A percentile compares a stretch with the other conserved stretches of the same genome.
Conservation (phyloP, 192 early-diverging fungal genomes). For the Phycomyces blakesleeanus region DNA sequence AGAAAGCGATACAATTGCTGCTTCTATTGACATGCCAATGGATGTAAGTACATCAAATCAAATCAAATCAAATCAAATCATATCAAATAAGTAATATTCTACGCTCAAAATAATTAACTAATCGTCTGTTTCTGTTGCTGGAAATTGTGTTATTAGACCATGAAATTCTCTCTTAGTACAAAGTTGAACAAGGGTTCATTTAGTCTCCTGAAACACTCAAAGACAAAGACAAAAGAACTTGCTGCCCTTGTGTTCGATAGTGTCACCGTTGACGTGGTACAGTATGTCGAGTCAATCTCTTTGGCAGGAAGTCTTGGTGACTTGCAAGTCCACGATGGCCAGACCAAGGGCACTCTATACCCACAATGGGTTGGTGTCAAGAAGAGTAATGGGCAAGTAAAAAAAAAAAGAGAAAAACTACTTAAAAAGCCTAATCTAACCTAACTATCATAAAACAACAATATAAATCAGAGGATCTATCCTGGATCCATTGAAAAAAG, state of each 20-base stretch:
- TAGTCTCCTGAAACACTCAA: constrained; percentile 56
- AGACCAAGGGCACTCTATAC: constrained; percentile 52
- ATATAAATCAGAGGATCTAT: background rate
- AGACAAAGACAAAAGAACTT: constrained; percentile 34
- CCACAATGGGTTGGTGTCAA: constrained; percentile 53
- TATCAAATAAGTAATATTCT: too few relatives aligned
- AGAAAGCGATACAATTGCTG: constrained; percentile 47
- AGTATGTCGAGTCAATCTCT: constrained; percentile 49
- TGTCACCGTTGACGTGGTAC: constrained; percentile 50
- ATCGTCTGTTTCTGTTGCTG: too few relatives aligned
- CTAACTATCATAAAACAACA: background rate
- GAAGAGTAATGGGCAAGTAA: constrained; percentile 13
- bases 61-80: background rate
- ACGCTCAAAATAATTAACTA: too few relatives aligned
- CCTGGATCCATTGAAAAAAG: background rate
- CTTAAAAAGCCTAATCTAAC: too few relatives aligned
- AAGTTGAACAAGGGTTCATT: constrained; percentile 76
- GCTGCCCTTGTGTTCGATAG: constrained; percentile 61
- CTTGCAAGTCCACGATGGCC: constrained; percentile 60
- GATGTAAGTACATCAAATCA: constrained; percentile 43
- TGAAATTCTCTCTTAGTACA: constrained; percentile 57
- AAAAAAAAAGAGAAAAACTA: background rate
- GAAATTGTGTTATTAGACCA: constrained; percentile 36
- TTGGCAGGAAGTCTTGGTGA: constrained; percentile 57
- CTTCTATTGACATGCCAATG: constrained; percentile 54